Conservation (phyloP, 257 asterid species). For the Linaria vulgaris region DNA sequence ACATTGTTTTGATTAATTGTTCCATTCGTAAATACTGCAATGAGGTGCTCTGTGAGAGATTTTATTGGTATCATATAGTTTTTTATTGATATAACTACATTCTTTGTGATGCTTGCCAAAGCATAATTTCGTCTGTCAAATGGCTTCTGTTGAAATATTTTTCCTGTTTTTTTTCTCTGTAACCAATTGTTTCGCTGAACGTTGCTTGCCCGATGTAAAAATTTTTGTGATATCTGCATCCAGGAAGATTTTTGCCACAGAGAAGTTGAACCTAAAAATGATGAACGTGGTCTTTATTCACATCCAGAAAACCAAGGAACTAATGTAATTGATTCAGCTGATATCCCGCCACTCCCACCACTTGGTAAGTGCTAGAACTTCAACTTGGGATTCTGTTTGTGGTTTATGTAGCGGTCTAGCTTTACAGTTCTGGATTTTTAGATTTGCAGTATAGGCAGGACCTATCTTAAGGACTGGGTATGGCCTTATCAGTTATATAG, state of each 20-base stretch:
- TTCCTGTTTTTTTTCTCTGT: not conserved
- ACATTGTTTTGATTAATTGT: slow-evolving; percentile 7
- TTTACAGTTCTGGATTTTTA: no score
- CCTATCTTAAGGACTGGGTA: no score
- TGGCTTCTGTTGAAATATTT: not conserved
- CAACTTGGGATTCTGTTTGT: not conserved
- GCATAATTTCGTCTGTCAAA: not conserved
- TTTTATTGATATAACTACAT: no score
- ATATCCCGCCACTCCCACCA: slow-evolving; percentile 53
- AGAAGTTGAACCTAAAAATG: slow-evolving; percentile 26
- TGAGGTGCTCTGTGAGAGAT: slow-evolving; percentile 10
- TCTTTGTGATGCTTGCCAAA: no score
- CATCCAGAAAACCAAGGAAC: slow-evolving; percentile 25
- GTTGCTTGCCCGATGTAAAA: slow-evolving; percentile 15
- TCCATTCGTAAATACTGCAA: not conserved
- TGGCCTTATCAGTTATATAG: no score
- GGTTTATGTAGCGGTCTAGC: no score
- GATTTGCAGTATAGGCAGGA: no score
- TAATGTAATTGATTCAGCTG: slow-evolving; percentile 28
- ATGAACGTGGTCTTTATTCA: slow-evolving; percentile 27
- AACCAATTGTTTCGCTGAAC: slow-evolving; percentile 1
- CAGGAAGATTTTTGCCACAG: slow-evolving; percentile 36
- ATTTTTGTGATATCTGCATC: slow-evolving; percentile 28
- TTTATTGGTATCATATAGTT: not conserved
- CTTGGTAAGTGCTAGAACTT: slow-evolving; percentile 39